Conservation (phyloP, 2,329 filamentous ascomycete genomes). For the Talaromyces piceae region DNA sequence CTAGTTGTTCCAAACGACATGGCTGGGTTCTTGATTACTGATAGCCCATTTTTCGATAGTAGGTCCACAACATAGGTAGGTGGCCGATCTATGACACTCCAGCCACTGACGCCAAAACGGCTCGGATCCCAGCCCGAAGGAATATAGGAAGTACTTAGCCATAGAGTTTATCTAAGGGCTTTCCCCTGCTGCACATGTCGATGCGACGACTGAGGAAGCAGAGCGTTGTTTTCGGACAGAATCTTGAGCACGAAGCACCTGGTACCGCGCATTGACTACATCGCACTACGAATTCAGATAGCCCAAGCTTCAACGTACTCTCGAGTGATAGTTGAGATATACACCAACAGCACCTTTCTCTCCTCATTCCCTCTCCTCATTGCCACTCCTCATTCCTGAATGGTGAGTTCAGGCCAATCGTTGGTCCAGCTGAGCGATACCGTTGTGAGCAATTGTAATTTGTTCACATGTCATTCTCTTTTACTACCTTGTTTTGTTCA, state of each 20-base stretch:
- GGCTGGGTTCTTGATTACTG: too few relatives aligned
- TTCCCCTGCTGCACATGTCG: slow-evolving; percentile 18
- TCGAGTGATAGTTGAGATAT: slow-evolving; percentile 45
- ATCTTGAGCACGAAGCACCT: slow-evolving; percentile 17
- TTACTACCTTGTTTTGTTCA: background rate
- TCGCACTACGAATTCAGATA: slow-evolving; percentile 9
- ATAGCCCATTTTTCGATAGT: too few relatives aligned
- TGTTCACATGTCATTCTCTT: slow-evolving; percentile 16
- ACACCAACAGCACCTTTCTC: slow-evolving; percentile 36
- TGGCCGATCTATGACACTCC: background rate
- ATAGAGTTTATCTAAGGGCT: slow-evolving; percentile 19
- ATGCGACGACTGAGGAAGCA: slow-evolving; percentile 20
- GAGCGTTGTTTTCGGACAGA: slow-evolving; percentile 21
- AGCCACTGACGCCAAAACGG: background rate
- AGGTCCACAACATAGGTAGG: too few relatives aligned
- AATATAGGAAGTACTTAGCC: slow-evolving; percentile 9
- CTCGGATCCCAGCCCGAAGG: slow-evolving; percentile 7
- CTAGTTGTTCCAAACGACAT: too few relatives aligned
- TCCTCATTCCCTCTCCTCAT: too few relatives aligned
- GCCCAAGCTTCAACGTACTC: slow-evolving; percentile 9
- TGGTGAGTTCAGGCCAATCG: slow-evolving; percentile 16
- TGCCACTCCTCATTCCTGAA: too few relatives aligned
- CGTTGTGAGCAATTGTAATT: slow-evolving; percentile 23
- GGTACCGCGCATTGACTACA: slow-evolving; percentile 8
- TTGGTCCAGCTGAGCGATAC: slow-evolving; percentile 22